Base-by-base conservation (phyloP, 192 early-diverging fungal species). In the Backusella sp. region DNA sequence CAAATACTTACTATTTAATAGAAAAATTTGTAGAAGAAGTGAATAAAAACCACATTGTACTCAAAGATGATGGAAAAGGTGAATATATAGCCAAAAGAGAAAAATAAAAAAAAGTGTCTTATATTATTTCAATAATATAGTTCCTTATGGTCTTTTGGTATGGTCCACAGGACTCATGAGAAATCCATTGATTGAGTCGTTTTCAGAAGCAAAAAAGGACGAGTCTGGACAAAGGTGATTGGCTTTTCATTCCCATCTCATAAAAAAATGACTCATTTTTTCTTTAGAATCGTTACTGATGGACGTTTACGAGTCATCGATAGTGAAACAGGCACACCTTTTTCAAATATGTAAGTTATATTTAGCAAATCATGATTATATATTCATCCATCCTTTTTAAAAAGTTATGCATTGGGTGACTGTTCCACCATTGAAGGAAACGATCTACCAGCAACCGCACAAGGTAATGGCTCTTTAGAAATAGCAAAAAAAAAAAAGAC, bases 401-500 rank as follows among this genome's bases (percentile, higher is more conserved):
- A 78, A 46, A 89, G 90, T 28, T 96, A 90, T 89, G 94, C 94
- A 0, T 75, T 95, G 28, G 97, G 97, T 66, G 97, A 98, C 81
- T 98, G 96, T 80, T 94, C 94, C 4, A 90, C 91, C 0, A 91
- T 96, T 72, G 85, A 93, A 79, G 91, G 91, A 66, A 84, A 92
- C 30, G 87, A 89, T 62, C 85, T 95, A 11, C 94, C 94, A 23
- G 88, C 91, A 6, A 94, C 93, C 9, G 97, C 97, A 6, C 97
- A 98, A 82, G 90, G 75, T 77, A 76, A 44, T 11, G 11, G 11
- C 12, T 39, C 9, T 8, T 39, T 39, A 39, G 9, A 39, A 39
- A 8, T 3, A 39, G 37, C 7, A 39, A 11, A 37, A 11, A 11
- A 39, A 9, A 15, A 49, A 42, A 52, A 4, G 28, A 12, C 42